Evolutionary conservation across 2,329 filamentous ascomycete genomes (phyloP).

Genomic region (Calonectria hawksworthii): DNA sequence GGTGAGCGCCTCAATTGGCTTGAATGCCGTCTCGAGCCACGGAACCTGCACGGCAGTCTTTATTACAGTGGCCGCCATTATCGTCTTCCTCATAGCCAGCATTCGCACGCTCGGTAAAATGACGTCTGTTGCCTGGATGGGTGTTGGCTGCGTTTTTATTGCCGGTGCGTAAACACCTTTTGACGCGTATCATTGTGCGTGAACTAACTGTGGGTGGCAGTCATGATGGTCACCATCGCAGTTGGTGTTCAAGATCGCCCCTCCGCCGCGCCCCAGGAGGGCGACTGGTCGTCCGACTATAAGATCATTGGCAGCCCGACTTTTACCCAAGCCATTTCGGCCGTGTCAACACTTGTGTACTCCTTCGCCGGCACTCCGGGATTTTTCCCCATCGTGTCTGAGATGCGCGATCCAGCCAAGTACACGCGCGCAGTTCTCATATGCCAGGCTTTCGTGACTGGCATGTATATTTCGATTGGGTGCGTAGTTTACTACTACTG

Average conservation of each 20-base stretch:
- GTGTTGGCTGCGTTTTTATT: slow-evolving; percentile 33
- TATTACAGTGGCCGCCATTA: slow-evolving; percentile 51
- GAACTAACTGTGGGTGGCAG: background rate
- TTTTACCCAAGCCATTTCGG: slow-evolving; percentile 50
- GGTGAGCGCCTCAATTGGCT: slow-evolving; percentile 54
- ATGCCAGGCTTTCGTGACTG: slow-evolving; percentile 45
- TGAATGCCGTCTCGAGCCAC: slow-evolving; percentile 57
- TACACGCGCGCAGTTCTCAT: slow-evolving; percentile 43
- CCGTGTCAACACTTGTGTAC: slow-evolving; percentile 51
- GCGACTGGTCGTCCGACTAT: slow-evolving; percentile 47
- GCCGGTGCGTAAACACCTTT: slow-evolving; percentile 31
- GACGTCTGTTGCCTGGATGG: slow-evolving; percentile 51
- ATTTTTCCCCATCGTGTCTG: slow-evolving; percentile 50
- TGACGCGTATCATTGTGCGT: background rate
- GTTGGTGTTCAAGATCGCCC: slow-evolving; percentile 35
- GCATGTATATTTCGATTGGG: slow-evolving; percentile 50
- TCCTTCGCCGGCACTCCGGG: slow-evolving; percentile 53
- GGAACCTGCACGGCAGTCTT: slow-evolving; percentile 57
- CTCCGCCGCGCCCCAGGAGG: slow-evolving; percentile 21
- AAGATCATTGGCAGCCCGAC: slow-evolving; percentile 47
- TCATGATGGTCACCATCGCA: slow-evolving; percentile 33
- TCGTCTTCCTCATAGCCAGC: slow-evolving; percentile 49
- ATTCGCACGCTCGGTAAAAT: slow-evolving; percentile 50
- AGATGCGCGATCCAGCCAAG: slow-evolving; percentile 48
- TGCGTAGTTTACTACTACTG: slow-evolving; percentile 61